Conservation (phyloP, 2,329 filamentous ascomycete species). For the Ascochyta viciae-villosae region DNA sequence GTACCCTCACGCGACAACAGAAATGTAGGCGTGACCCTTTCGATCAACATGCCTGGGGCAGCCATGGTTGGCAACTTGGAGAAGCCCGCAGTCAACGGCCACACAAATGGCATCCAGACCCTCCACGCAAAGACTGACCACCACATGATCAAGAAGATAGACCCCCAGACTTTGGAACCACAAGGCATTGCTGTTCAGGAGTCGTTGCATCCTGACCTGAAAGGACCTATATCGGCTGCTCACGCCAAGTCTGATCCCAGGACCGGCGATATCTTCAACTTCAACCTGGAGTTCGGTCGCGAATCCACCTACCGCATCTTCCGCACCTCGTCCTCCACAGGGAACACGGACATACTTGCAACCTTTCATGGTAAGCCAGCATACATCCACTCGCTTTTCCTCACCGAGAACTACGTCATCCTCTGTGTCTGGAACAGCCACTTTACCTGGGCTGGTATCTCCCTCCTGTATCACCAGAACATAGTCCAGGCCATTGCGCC, state of each 20-base stretch:
- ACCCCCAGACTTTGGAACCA: conserved; percentile 76
- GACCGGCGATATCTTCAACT: conserved; percentile 82
- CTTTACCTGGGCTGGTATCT: conserved; percentile 63
- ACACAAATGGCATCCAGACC: conserved; percentile 53
- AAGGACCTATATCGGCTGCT: conserved; percentile 71
- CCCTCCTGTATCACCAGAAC: conserved; percentile 70
- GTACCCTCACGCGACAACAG: conserved; percentile 43
- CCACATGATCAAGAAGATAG: conserved; percentile 64
- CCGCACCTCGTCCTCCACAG: conserved; percentile 66
- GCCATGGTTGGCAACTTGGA: conserved; percentile 10
- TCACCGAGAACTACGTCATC: conserved; percentile 74
- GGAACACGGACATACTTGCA: conserved; percentile 74
- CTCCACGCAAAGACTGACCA: conserved; percentile 69
- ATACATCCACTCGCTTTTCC: conserved; percentile 84
- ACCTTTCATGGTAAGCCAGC: conserved; percentile 66
- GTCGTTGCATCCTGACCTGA: conserved; percentile 70
- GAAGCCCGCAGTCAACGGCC: conserved; percentile 26
- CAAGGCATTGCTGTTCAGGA: conserved; percentile 67
- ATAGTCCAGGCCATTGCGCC: conserved; percentile 71
- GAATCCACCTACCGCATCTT: conserved; percentile 73
- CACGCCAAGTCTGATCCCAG: conserved; percentile 75
- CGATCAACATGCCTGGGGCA: conserved; percentile 67
- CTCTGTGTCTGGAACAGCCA: conserved; percentile 76
- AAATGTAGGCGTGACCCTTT: conserved; percentile 73
- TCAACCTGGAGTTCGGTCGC: conserved; percentile 72